Conservation (phyloP, 345 rosid genomes). For the Camelina neglecta region DNA sequence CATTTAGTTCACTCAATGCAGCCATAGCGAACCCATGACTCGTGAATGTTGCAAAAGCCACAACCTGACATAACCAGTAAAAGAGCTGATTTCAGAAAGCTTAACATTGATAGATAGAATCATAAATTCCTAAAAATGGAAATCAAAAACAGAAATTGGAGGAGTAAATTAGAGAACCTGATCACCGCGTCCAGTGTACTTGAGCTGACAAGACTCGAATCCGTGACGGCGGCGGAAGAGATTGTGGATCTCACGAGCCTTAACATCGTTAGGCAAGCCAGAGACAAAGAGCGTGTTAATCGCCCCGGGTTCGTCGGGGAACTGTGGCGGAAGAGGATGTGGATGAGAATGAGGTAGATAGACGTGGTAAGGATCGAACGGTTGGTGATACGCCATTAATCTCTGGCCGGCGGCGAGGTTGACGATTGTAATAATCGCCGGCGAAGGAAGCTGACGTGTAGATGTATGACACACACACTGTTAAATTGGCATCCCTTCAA, state of each 20-base stretch:
- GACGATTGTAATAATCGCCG: constrained; percentile 37
- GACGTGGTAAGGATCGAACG: constrained; percentile 66
- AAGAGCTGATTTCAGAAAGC: not conserved
- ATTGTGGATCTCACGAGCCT: constrained; percentile 90
- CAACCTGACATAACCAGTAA: constrained; percentile 56
- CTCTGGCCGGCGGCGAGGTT: constrained; percentile 27
- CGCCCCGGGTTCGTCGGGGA: constrained; percentile 47
- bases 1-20: constrained; percentile 74
- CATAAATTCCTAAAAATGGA: constrained; percentile 2
- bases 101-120: not conserved
- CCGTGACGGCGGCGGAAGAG: constrained; percentile 81
- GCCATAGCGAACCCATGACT: constrained; percentile 74
- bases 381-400: constrained; percentile 58
- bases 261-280: constrained; percentile 88
- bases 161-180: constrained; percentile 51
- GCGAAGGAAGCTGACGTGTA: constrained; percentile 30
- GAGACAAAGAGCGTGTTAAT: constrained; percentile 83
- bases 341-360: constrained; percentile 38
- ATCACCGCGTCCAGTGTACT: constrained; percentile 92
- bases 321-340: constrained; percentile 34
- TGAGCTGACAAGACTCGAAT: constrained; percentile 83
- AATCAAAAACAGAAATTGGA: not conserved
- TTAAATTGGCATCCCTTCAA: not conserved
- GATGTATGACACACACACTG: not conserved
- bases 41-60: constrained; percentile 86